A percentile compares a stretch with the other conserved stretches of the same genome.
These are phyloP conservation scores for Fragilariopsis cylindrus DNA, from an alignment of 108 stramenopile genomes.

Conservation along the genomic window DNA sequence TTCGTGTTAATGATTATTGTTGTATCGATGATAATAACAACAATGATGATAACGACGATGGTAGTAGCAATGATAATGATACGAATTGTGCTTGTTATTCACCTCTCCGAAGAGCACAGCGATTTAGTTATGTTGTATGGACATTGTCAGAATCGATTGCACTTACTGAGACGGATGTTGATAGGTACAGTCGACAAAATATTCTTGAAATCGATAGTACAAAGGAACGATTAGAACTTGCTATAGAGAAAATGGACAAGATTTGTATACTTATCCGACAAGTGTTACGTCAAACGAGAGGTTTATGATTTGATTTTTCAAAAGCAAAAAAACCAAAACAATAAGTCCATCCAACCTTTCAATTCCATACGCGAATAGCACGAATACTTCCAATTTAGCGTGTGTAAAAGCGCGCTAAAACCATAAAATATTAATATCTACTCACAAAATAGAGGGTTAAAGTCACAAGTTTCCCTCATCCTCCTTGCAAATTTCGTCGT, in stretches of 20 bases:
- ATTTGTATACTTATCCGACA: neutral
- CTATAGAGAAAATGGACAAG: neutral
- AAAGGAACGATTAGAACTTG: neutral
- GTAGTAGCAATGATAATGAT: neutral
- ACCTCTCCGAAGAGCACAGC: slow-evolving; percentile 25
- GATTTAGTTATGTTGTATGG: slow-evolving; percentile 29
- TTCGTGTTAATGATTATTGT: slow-evolving; percentile 2
- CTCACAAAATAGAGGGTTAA: too few species aligned
- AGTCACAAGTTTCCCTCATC: too few species aligned
- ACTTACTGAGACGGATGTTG: neutral
- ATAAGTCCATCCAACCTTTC: too few species aligned
- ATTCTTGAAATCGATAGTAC: slow-evolving; percentile 4
- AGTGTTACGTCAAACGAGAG: neutral
- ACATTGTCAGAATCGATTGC: slow-evolving; percentile 9
- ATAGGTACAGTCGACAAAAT: neutral
- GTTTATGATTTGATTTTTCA: too few species aligned
- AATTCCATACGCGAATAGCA: too few species aligned
- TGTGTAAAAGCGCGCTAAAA: too few species aligned
- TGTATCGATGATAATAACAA: neutral
- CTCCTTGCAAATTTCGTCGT: too few species aligned
- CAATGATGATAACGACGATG: too few species aligned
- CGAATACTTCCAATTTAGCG: too few species aligned
- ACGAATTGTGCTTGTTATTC: slow-evolving; percentile 4
- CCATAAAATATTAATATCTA: too few species aligned
- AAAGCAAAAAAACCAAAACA: too few species aligned